phyloP scores from a whole-genome alignment of 1,139 yeast species.

The Magnusiomyces paraingens region DNA sequence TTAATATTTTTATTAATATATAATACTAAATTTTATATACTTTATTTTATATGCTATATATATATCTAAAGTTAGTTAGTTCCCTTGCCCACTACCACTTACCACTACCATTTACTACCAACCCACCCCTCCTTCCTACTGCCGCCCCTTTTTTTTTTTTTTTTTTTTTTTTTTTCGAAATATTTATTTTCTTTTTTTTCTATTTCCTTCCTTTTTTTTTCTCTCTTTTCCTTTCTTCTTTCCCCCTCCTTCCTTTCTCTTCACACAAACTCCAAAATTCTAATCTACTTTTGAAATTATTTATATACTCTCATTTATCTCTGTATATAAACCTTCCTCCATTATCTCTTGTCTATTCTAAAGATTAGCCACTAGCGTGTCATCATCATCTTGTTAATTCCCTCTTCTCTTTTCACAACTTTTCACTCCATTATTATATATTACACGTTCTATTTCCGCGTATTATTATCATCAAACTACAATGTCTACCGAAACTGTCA shows the following conservation, averaged over 20 bases:
- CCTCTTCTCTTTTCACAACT: neutral
- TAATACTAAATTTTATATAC: too few relatives aligned
- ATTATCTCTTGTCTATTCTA: neutral
- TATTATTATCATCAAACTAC: neutral
- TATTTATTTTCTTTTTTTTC: too few relatives aligned
- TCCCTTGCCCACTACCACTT: too few relatives aligned
- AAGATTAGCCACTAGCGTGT: slow-evolving; percentile 6
- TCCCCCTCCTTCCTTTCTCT: neutral
- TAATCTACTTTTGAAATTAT: neutral
- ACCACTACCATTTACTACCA: too few relatives aligned
- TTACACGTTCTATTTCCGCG: neutral
- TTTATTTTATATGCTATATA: too few relatives aligned
- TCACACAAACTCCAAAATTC: neutral
- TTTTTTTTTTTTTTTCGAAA: too few relatives aligned
- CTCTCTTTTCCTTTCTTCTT: neutral
- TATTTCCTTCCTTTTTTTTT: neutral
- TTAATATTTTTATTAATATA: too few relatives aligned
- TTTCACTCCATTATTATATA: neutral
- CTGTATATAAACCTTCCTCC: neutral
- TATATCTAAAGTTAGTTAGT: too few relatives aligned
- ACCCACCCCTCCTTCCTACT: too few relatives aligned
- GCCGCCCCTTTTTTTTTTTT: too few relatives aligned
- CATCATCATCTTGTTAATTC: neutral
- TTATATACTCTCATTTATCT: neutral
- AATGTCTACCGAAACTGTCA: slow-evolving; percentile 6